Percentiles rank a stretch among this genome's conserved stretches.
phyloP scores from a whole-genome alignment of 176 grass and related monocot species.

The Musa acuminata region DNA sequence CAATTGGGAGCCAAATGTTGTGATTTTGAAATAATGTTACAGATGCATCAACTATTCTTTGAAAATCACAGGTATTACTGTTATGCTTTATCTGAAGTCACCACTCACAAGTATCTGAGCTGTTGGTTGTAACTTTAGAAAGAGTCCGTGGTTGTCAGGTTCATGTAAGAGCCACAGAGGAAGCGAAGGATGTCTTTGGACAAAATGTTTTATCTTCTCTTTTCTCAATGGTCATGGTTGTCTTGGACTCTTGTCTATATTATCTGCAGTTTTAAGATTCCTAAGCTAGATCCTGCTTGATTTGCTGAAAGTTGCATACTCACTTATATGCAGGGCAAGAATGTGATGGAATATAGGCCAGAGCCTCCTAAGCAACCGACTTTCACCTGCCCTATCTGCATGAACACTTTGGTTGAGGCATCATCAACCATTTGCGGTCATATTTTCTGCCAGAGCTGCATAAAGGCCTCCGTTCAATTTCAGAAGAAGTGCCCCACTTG shows the following conservation, averaged over 20 bases:
- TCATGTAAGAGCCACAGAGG: no score
- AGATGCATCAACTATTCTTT: no score
- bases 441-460: slow-evolving; percentile 74
- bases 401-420: slow-evolving; percentile 56
- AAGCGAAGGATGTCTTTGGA: no score
- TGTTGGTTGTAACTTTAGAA: no score
- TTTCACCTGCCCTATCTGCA: slow-evolving; percentile 76
- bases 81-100: no score
- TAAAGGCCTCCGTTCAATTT: slow-evolving; percentile 51
- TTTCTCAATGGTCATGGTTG: background rate
- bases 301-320: background rate
- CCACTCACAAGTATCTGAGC: no score
- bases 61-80: no score
- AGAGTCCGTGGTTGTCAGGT: no score
- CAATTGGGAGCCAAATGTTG: no score
- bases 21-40: no score
- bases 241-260: background rate
- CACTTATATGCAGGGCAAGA: slow-evolving; percentile 12
- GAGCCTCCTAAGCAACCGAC: slow-evolving; percentile 40
- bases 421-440: slow-evolving; percentile 83
- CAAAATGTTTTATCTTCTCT: background rate
- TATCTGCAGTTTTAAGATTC: background rate
- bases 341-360: slow-evolving; percentile 20
- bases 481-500: slow-evolving; percentile 96
- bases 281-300: background rate